Evolutionary conservation across 2,329 filamentous ascomycete species (phyloP), one percentile per base, ranked within the genome.

Genomic region (Zymoseptoria brevis): DNA sequence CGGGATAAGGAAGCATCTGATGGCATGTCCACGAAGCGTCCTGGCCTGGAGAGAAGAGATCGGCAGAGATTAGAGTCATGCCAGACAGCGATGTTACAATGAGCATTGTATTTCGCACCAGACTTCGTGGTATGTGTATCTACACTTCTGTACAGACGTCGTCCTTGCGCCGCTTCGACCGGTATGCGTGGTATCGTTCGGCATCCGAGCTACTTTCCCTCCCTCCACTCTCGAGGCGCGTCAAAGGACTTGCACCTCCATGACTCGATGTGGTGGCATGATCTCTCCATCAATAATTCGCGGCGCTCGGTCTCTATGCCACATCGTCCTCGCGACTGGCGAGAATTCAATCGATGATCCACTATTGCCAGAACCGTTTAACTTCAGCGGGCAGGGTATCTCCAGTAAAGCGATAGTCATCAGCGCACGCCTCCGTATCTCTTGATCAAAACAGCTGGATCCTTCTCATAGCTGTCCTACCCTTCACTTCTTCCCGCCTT

Each of bases 401-500:
- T 29, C 26, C 9, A 13, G 35, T 1, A 41, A 41, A 41, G 35
- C 3, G 11, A 16, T 13, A 0, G 9, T 41, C 35, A 5, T 6
- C 35, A 1, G 4, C 35, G 16, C 6, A 4, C 4, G 35, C 35
- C 35, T 41, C 5, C 35, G 11, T 11, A 41, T 41, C 1, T 41
- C 35, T 16, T 41, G 35, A 5, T 11, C 35, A n/a, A 16, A 41
- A 13, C 11, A 41, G 35, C 35, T 41, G 9, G 9, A 11, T 41
- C 35, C 13, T 45, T 9, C 13, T 45, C 35, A 45, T 7, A 16
- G 35, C 35, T 45, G 1, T 45, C 11, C 22, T 30, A 1, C 4
- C 35, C 26, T 53, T 69, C 62, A 72, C 60, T 73, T 72, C 67
- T 74, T 62, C 8, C 70, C 69, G 22, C 67, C 66, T 53, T 71